Percentiles rank a stretch among this genome's conserved stretches.
These are phyloP conservation scores for Xylaria grammica DNA, from an alignment of 495 filamentous ascomycete species.

Conservation along the genomic window DNA sequence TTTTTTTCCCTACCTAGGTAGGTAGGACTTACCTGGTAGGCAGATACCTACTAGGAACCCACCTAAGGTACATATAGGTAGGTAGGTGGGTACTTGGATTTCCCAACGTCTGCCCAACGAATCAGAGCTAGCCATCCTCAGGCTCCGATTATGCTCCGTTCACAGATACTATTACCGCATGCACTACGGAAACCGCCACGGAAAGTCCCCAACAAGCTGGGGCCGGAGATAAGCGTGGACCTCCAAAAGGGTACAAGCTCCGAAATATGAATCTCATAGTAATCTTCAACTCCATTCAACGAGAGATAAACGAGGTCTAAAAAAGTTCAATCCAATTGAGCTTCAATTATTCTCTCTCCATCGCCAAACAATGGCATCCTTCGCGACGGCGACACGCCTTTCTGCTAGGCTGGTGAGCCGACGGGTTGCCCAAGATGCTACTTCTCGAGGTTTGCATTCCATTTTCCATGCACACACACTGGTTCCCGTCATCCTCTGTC, in stretches of 20 bases:
- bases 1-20: background rate
- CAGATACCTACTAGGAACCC: background rate
- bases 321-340: conserved; percentile 47
- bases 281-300: conserved; percentile 15
- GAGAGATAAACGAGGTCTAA: conserved; percentile 13
- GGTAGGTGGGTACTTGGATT: background rate
- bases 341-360: conserved; percentile 29
- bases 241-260: conserved; percentile 33
- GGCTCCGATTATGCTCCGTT: conserved; percentile 25
- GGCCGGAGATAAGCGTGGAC: background rate
- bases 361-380: conserved; percentile 55
- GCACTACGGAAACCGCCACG: conserved; percentile 34
- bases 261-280: conserved; percentile 21
- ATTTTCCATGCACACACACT: conserved; percentile 8
- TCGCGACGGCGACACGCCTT: conserved; percentile 55
- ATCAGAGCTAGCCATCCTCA: background rate
- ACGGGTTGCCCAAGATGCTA: conserved; percentile 54
- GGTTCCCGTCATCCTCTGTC: background rate
- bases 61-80: background rate
- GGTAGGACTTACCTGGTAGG: background rate
- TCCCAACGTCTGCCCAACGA: background rate
- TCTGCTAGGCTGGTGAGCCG: conserved; percentile 54
- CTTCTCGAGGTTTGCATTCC: conserved; percentile 52
- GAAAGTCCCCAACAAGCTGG: conserved; percentile 39
- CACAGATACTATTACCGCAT: background rate